phyloP scores from a whole-genome alignment of 352 stramenopile species.

The Globisporangium megalacanthum region DNA sequence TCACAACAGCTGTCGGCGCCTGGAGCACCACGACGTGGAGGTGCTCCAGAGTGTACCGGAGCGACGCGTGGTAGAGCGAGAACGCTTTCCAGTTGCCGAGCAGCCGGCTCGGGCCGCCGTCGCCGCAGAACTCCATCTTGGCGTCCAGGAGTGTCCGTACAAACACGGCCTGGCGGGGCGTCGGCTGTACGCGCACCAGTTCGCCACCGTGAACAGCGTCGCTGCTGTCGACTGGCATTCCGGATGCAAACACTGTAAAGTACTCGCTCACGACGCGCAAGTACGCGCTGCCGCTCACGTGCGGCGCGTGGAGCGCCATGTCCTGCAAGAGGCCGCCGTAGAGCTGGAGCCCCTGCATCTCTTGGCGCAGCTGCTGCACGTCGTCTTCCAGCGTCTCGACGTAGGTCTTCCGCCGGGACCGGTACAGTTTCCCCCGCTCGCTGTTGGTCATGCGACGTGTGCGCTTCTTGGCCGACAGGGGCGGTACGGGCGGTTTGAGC shows the following conservation, averaged over 20 bases:
- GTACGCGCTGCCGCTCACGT: constrained; percentile 6
- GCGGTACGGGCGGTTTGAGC: constrained; percentile 1
- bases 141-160: constrained; percentile 10
- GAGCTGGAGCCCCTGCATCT: constrained; percentile 19
- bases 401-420: constrained; percentile 27
- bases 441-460: constrained; percentile 26
- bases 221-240: constrained; percentile 1
- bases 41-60: constrained; percentile 14
- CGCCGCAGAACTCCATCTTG: constrained; percentile 12
- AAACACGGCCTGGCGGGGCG: constrained; percentile 10
- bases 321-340: constrained; percentile 18
- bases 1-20: constrained; percentile 16
- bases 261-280: constrained; percentile 11
- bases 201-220: neutral
- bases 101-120: constrained; percentile 6
- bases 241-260: constrained; percentile 8
- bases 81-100: constrained; percentile 12
- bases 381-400: constrained; percentile 22
- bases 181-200: constrained; percentile 3
- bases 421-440: constrained; percentile 29
- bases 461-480: constrained; percentile 6
- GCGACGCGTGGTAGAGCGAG: constrained; percentile 13
- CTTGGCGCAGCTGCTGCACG: constrained; percentile 15
- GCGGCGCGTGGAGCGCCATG: constrained; percentile 5
- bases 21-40: constrained; percentile 12